phyloP scores from a whole-genome alignment of 129 eudicot genomes.

The Chrysanthemum seticuspe region DNA sequence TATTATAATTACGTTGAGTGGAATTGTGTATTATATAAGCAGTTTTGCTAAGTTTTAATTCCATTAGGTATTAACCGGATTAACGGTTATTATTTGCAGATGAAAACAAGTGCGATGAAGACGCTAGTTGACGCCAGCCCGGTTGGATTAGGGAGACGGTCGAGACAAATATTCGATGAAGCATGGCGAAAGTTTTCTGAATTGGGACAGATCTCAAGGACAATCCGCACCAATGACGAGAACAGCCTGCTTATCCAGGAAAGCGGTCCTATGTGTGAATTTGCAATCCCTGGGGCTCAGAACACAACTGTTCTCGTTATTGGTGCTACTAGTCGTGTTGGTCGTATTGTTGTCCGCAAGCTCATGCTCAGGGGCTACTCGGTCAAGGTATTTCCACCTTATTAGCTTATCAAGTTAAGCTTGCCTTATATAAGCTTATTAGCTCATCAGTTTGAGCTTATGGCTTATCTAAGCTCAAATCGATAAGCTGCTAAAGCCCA shows the following conservation, averaged over 20 bases:
- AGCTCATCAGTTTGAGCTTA: background rate
- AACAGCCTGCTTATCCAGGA: conserved; percentile 51
- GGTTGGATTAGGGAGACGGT: conserved; percentile 89
- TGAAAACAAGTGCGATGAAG: conserved; percentile 43
- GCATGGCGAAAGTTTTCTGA: conserved; percentile 97
- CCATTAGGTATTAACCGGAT: background rate
- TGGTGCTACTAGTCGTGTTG: conserved; percentile 98
- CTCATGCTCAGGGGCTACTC: conserved; percentile 97
- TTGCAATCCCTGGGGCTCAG: conserved; percentile 95
- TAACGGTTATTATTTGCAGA: background rate
- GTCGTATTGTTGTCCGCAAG: conserved; percentile 89
- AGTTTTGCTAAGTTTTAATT: too few species aligned
- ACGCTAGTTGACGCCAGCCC: conserved; percentile 82
- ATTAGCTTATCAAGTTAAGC: too few species aligned
- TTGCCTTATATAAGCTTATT: too few species aligned
- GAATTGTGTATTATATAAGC: too few species aligned
- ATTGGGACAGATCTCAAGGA: conserved; percentile 93
- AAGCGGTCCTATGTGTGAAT: conserved; percentile 96
- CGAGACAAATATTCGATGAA: conserved; percentile 88
- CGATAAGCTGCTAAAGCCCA: too few species aligned
- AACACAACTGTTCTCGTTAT: conserved; percentile 88
- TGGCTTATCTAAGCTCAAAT: too few species aligned
- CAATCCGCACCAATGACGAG: conserved; percentile 55
- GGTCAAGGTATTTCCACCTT: conserved; percentile 53
- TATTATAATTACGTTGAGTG: too few species aligned